A percentile compares a stretch with the other conserved stretches of the same genome.
Conservation (phyloP, 768 basidiomycete genomes). For the Suillus subluteus region DNA sequence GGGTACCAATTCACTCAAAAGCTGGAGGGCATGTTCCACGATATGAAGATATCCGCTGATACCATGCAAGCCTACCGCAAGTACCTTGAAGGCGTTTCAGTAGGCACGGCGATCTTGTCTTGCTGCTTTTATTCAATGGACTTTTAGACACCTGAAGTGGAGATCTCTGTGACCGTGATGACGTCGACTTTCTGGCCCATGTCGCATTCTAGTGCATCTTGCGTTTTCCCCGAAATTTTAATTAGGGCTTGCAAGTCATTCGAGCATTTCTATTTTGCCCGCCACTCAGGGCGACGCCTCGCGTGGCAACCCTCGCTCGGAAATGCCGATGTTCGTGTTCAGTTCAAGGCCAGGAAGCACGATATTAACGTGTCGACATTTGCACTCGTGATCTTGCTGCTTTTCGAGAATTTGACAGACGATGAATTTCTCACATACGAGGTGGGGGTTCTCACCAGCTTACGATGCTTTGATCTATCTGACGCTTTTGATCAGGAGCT, state of each 20-base stretch:
- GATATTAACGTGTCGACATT: slow-evolving; percentile 94
- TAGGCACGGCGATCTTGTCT: slow-evolving; percentile 38
- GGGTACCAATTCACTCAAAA: slow-evolving; percentile 98
- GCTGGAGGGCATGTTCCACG: slow-evolving; percentile 98
- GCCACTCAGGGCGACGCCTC: slow-evolving; percentile 87
- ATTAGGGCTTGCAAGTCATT: slow-evolving; percentile 72
- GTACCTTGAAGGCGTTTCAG: slow-evolving; percentile 60
- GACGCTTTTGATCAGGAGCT: slow-evolving; percentile 67
- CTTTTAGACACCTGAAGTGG: slow-evolving; percentile 69
- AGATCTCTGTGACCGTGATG: slow-evolving; percentile 89
- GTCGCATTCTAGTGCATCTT: slow-evolving; percentile 63
- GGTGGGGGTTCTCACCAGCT: slow-evolving; percentile 44
- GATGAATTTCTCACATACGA: slow-evolving; percentile 77
- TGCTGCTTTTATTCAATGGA: slow-evolving; percentile 17
- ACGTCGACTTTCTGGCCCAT: slow-evolving; percentile 98
- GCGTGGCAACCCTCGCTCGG: slow-evolving; percentile 93
- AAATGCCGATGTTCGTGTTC: slow-evolving; percentile 83
- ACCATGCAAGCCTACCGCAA: slow-evolving; percentile 75
- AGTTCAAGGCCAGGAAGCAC: slow-evolving; percentile 79
- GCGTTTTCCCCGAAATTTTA: slow-evolving; percentile 69
- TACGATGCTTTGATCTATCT: background rate
- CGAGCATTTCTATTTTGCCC: slow-evolving; percentile 85
- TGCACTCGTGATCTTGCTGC: slow-evolving; percentile 81
- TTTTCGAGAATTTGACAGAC: slow-evolving; percentile 76
- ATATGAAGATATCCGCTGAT: slow-evolving; percentile 89